These are phyloP conservation scores for Streptanthus diversifolius DNA, from an alignment of 345 rosid genomes.

Conservation along the genomic window DNA sequence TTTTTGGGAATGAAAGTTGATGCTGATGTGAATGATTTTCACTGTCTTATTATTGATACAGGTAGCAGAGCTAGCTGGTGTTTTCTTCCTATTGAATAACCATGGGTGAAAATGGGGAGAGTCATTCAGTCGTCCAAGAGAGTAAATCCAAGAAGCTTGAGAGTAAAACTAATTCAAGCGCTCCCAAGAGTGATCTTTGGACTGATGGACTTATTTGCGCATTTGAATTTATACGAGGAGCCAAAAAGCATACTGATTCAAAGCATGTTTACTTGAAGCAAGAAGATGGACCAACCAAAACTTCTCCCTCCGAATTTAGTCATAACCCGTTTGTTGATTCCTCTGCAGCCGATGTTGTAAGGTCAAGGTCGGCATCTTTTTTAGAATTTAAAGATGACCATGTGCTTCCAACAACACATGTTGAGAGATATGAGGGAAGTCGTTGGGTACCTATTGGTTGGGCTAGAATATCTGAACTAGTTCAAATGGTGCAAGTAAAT, in stretches of 20 bases:
- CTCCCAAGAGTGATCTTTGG: constrained; percentile 61
- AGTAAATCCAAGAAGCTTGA: constrained; percentile 25
- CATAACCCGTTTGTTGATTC: constrained; percentile 35
- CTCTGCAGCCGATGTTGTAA: constrained; percentile 14
- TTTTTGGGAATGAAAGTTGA: not conserved
- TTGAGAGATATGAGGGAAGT: constrained; percentile 54
- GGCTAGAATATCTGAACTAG: constrained; percentile 74
- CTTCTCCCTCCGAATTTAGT: constrained; percentile 25
- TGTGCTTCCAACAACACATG: constrained; percentile 35
- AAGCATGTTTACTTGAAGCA: constrained; percentile 17
- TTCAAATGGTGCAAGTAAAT: constrained; percentile 60
- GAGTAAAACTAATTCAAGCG: constrained; percentile 16
- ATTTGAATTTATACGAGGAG: constrained; percentile 64
- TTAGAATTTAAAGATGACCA: constrained; percentile 39
- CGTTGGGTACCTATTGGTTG: constrained; percentile 93
- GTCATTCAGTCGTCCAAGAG: constrained; percentile 22
- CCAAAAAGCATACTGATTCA: constrained; percentile 25
- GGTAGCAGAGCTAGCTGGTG: not conserved
- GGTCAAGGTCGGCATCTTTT: constrained; percentile 34
- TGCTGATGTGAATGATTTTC: not conserved
- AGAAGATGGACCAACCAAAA: constrained; percentile 33
- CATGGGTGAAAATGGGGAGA: constrained; percentile 12
- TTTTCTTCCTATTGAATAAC: not conserved
- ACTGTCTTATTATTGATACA: not conserved
- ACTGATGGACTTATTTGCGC: constrained; percentile 87